Percentiles rank a stretch among this genome's conserved stretches.
Evolutionary conservation across 345 rosid genomes (phyloP).

Genomic region (Citrus sp.): DNA sequence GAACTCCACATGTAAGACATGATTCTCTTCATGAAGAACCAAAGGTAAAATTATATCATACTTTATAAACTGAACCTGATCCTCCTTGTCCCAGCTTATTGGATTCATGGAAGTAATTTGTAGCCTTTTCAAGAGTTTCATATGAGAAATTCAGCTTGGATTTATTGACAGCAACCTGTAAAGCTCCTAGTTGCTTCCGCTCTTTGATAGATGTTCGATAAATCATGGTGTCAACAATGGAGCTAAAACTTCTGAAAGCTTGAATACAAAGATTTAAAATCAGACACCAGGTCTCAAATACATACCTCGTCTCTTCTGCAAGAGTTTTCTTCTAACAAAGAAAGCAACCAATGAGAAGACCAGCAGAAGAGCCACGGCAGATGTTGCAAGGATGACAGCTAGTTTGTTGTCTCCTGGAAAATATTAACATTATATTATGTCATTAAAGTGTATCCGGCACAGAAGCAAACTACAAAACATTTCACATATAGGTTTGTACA

Average conservation of each 20-base stretch:
- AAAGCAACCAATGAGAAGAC: conserved; percentile 35
- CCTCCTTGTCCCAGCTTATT: conserved; percentile 93
- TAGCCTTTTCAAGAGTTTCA: conserved; percentile 76
- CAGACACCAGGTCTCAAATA: neutral
- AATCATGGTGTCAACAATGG: neutral
- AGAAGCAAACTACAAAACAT: neutral
- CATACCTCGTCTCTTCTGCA: conserved; percentile 53
- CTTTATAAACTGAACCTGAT: conserved; percentile 86
- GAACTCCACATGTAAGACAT: neutral
- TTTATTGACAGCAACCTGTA: conserved; percentile 47
- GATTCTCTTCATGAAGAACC: neutral
- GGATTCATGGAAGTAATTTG: conserved; percentile 63
- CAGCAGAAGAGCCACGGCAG: conserved; percentile 50
- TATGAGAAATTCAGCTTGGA: conserved; percentile 74
- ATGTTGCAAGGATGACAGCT: conserved; percentile 50
- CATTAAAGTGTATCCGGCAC: neutral
- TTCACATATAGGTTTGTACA: neutral
- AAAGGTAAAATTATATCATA: conserved; percentile 15
- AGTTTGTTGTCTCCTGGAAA: conserved; percentile 41
- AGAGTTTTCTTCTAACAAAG: conserved; percentile 37
- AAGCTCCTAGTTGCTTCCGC: conserved; percentile 60
- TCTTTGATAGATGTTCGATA: conserved; percentile 35
- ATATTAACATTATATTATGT: neutral
- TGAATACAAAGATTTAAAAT: neutral
- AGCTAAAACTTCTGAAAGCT: neutral